These are phyloP conservation scores for Evernia prunastri DNA, from an alignment of 495 filamentous ascomycete genomes.

Conservation along the genomic window DNA sequence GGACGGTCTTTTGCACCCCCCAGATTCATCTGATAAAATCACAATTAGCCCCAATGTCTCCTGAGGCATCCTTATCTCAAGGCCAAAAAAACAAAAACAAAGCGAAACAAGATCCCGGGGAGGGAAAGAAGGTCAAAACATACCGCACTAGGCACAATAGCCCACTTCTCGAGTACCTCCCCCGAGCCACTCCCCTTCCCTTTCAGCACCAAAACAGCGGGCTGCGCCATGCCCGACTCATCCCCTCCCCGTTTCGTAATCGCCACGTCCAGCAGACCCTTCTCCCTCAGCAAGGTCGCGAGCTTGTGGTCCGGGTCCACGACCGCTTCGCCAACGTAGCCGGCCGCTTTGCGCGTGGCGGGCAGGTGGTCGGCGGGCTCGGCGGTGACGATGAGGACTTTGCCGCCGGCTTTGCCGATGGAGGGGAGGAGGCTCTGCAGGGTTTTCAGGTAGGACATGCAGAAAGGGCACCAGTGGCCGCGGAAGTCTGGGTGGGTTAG, in stretches of 20 bases:
- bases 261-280: constrained; percentile 21
- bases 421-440: constrained; percentile 15
- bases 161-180: constrained; percentile 26
- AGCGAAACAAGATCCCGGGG: too few relatives aligned
- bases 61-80: too few relatives aligned
- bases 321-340: constrained; percentile 20
- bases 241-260: constrained; percentile 26
- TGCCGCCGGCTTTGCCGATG: constrained; percentile 20
- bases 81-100: too few relatives aligned
- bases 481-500: constrained; percentile 22
- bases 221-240: constrained; percentile 26
- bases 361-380: constrained; percentile 15
- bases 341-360: constrained; percentile 16
- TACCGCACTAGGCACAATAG: constrained; percentile 23
- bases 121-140: too few relatives aligned
- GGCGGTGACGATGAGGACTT: constrained; percentile 22
- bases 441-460: constrained; percentile 24
- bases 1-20: too few relatives aligned
- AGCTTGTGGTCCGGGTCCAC: constrained; percentile 19
- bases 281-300: constrained; percentile 15
- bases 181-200: constrained; percentile 11
- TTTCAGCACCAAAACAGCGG: constrained; percentile 22
- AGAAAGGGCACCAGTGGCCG: constrained; percentile 29
- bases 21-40: too few relatives aligned
- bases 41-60: too few relatives aligned